Percentiles rank a stretch among this genome's conserved stretches.
phyloP scores from a whole-genome alignment of 139 green algal genomes.

The Mychonastes homosphaera region DNA sequence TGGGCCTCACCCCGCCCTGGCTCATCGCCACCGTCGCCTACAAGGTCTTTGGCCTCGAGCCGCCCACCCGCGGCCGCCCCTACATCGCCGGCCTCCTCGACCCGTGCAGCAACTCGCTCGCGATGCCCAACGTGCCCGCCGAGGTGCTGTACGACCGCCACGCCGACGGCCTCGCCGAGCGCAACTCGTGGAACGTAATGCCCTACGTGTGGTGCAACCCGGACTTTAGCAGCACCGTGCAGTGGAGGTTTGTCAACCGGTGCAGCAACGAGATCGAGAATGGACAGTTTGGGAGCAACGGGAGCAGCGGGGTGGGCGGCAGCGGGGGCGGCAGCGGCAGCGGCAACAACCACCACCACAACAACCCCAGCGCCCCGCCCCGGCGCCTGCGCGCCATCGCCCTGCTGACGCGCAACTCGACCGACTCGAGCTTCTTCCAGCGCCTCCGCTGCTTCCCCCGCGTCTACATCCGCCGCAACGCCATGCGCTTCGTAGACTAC shows the following conservation, averaged over 20 bases:
- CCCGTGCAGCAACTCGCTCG: constrained; percentile 31
- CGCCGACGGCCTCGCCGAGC: constrained; percentile 58
- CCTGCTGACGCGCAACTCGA: constrained; percentile 39
- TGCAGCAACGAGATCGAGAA: constrained; percentile 76
- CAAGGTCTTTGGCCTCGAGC: no score
- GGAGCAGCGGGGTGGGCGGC: no score
- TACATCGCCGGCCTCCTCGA: constrained; percentile 68
- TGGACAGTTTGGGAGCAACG: constrained; percentile 1
- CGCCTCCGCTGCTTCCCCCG: constrained; percentile 67
- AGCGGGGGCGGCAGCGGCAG: no score
- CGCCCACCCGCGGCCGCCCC: constrained; percentile 38
- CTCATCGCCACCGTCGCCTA: no score
- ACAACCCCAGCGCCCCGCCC: no score
- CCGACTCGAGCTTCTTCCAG: constrained; percentile 65
- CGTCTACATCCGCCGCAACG: constrained; percentile 49
- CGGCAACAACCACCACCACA: no score
- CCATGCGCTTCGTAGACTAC: no score
- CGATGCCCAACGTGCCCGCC: constrained; percentile 73
- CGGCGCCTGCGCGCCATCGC: no score
- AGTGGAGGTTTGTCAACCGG: constrained; percentile 82
- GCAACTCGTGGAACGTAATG: constrained; percentile 68
- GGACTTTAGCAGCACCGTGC: constrained; percentile 51
- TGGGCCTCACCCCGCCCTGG: no score
- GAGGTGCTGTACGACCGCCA: constrained; percentile 73
- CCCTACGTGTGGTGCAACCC: no score